Percentiles rank a stretch among this genome's conserved stretches.
Evolutionary conservation across 2,329 filamentous ascomycete species (phyloP).

Genomic region (Dendrostoma leiphaemia): DNA sequence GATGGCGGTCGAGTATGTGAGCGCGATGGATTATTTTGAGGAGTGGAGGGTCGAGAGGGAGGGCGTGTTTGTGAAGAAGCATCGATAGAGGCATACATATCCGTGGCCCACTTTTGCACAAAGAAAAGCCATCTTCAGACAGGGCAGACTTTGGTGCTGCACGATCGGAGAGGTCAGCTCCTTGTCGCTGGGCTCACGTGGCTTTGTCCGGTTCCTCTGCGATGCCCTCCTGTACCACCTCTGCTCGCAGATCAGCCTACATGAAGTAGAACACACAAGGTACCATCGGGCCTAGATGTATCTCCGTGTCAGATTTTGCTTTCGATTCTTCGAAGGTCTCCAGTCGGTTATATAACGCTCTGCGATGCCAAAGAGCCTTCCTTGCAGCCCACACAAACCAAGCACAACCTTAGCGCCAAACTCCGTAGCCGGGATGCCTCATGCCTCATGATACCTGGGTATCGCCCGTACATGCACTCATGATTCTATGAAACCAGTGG

Average conservation of each 20-base stretch:
- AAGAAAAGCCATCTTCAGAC: too few relatives aligned
- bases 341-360: background rate
- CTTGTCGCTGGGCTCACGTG: too few relatives aligned
- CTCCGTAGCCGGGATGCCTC: background rate
- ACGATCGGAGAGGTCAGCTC: too few relatives aligned
- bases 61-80: constrained; percentile 39
- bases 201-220: too few relatives aligned
- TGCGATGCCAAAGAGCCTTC: background rate
- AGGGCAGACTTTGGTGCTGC: too few relatives aligned
- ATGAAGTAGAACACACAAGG: too few relatives aligned
- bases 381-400: background rate
- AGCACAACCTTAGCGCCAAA: background rate
- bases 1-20: constrained; percentile 40
- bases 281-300: background rate
- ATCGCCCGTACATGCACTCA: background rate
- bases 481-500: background rate
- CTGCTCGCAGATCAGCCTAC: too few relatives aligned
- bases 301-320: background rate
- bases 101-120: too few relatives aligned
- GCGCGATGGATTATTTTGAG: constrained; percentile 27
- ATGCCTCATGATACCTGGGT: background rate
- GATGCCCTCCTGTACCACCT: too few relatives aligned
- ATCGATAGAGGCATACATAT: too few relatives aligned
- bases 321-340: background rate
- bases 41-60: constrained; percentile 43